Evolutionary conservation across 2,329 filamentous ascomycete genomes (phyloP).

Genomic region (Coleophoma crateriformis): DNA sequence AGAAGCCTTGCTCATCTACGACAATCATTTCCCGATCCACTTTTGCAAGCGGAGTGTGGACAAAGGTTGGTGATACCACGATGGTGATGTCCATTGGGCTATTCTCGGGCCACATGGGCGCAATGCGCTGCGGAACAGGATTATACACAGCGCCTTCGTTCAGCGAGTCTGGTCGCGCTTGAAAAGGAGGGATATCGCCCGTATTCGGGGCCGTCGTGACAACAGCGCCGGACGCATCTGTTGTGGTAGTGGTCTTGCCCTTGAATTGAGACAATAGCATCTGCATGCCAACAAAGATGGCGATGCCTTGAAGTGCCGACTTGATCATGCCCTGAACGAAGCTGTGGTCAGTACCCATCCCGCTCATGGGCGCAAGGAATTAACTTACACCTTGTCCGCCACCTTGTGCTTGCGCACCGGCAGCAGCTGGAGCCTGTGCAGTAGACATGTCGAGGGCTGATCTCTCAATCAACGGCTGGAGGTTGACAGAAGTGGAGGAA

Average conservation of each 20-base stretch:
- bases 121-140: conserved; percentile 62
- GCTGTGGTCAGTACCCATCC: conserved; percentile 7
- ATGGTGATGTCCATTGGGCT: conserved; percentile 77
- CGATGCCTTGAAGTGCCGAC: conserved; percentile 41
- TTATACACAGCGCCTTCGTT: conserved; percentile 59
- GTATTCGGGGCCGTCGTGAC: conserved; percentile 49
- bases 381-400: conserved; percentile 25
- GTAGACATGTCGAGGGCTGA: conserved; percentile 22
- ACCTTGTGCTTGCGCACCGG: conserved; percentile 19
- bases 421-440: conserved; percentile 22
- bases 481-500: conserved; percentile 8
- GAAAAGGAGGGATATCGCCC: conserved; percentile 57
- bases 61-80: conserved; percentile 73
- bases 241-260: conserved; percentile 33
- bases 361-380: not conserved
- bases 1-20: conserved; percentile 74
- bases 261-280: conserved; percentile 48
- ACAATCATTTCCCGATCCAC: conserved; percentile 65
- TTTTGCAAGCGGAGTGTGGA: conserved; percentile 60
- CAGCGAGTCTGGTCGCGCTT: conserved; percentile 54
- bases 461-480: not conserved
- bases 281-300: conserved; percentile 54
- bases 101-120: conserved; percentile 82
- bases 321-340: conserved; percentile 23
- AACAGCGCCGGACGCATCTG: conserved; percentile 46